Conservation (phyloP, 805 yeast species). For the Candida nitratophila region DNA sequence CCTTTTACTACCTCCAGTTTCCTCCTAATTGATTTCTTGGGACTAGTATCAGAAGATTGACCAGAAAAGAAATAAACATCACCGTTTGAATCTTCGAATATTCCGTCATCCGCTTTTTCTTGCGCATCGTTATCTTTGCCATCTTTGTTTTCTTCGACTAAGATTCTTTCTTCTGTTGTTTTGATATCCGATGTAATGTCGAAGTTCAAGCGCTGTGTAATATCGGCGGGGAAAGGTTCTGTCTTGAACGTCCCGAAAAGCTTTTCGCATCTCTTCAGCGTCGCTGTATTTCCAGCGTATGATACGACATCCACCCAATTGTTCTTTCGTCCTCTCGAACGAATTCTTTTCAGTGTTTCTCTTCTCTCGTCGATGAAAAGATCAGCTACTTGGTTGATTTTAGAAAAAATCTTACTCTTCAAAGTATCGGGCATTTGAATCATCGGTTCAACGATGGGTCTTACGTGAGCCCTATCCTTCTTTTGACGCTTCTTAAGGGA, state of each 20-base stretch:
- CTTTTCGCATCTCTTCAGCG: conserved; percentile 2
- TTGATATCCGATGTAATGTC: too few relatives aligned
- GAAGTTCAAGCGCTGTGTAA: too few relatives aligned
- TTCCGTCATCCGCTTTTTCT: too few relatives aligned
- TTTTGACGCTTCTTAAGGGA: background rate
- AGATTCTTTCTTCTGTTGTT: background rate
- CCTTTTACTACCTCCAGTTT: background rate
- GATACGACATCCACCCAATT: conserved; percentile 10
- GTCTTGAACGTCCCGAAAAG: background rate
- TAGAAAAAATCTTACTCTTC: conserved; percentile 8
- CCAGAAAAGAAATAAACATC: too few relatives aligned
- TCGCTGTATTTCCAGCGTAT: conserved; percentile 3
- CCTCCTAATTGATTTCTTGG: background rate
- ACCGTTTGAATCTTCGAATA: background rate
- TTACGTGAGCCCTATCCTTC: background rate
- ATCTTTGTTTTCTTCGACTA: background rate
- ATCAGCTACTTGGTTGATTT: conserved; percentile 15
- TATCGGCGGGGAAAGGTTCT: background rate
- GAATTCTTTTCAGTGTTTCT: background rate
- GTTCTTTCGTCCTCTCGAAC: too few relatives aligned
- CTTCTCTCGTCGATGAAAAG: conserved; percentile 6
- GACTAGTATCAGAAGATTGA: too few relatives aligned
- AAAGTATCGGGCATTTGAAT: conserved; percentile 10
- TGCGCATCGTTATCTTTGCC: background rate
- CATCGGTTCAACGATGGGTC: conserved; percentile 19